These are phyloP conservation scores for Aspergillus sclerotialis DNA, from an alignment of 2,329 filamentous ascomycete species.

Conservation along the genomic window DNA sequence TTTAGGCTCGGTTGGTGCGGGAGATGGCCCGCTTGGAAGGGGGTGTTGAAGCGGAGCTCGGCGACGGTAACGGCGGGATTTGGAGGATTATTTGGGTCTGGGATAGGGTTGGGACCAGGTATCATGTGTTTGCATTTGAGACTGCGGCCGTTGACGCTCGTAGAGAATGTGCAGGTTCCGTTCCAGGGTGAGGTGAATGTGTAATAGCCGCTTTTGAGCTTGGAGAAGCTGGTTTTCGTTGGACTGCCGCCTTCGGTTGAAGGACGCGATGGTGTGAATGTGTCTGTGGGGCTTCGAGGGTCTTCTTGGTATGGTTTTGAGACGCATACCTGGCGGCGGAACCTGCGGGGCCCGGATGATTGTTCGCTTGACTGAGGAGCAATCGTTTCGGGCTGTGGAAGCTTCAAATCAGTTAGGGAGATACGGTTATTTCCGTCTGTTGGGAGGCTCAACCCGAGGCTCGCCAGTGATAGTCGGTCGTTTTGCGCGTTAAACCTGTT, in stretches of 20 bases:
- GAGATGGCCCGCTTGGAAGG: constrained; percentile 42
- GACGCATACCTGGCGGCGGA: constrained; percentile 26
- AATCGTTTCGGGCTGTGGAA: constrained; percentile 4
- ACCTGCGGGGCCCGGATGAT: constrained; percentile 18
- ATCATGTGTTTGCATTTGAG: constrained; percentile 70
- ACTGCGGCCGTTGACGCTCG: constrained; percentile 66
- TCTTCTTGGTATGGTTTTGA: constrained; percentile 20
- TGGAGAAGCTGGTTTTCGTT: constrained; percentile 11
- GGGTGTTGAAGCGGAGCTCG: constrained; percentile 86
- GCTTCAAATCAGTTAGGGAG: constrained; percentile 6
- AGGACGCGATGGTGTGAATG: constrained; percentile 7
- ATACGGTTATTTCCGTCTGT: constrained; percentile 6
- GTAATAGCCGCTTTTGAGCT: constrained; percentile 48
- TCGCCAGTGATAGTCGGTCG: constrained; percentile 27
- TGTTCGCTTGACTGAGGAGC: constrained; percentile 6
- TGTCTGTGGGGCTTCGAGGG: constrained; percentile 12
- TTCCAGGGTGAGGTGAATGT: constrained; percentile 82
- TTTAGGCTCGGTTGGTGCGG: constrained; percentile 17
- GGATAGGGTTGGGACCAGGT: constrained; percentile 25
- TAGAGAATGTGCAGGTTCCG: constrained; percentile 76
- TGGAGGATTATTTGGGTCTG: neutral
- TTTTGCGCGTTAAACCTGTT: constrained; percentile 45
- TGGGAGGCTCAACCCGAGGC: constrained; percentile 19
- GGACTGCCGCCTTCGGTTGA: constrained; percentile 14
- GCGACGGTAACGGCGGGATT: constrained; percentile 54